Evolutionary conservation across 805 yeast species (phyloP).

Genomic region (Saccharomycopsis malanga): DNA sequence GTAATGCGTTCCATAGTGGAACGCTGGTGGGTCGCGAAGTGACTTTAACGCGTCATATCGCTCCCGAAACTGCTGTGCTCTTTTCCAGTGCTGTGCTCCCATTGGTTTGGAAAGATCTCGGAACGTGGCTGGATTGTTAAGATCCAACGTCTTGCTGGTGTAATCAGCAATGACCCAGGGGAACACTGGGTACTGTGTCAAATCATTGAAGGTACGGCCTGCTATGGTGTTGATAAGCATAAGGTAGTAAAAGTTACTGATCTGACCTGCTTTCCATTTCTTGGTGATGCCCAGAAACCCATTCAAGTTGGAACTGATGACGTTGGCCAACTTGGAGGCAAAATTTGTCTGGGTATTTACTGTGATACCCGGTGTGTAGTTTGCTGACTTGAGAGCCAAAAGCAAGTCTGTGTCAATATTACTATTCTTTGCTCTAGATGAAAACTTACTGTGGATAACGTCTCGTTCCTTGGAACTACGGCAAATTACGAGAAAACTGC

Average conservation of each 20-base stretch:
- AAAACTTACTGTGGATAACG: constrained; percentile 42
- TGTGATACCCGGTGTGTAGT: constrained; percentile 16
- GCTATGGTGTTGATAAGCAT: constrained; percentile 78
- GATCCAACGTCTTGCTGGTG: constrained; percentile 60
- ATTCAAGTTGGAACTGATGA: constrained; percentile 34
- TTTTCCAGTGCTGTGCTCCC: constrained; percentile 71
- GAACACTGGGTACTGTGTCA: constrained; percentile 86
- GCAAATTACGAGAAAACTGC: constrained; percentile 63
- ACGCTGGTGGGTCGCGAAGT: constrained; percentile 62
- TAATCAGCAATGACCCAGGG: constrained; percentile 91
- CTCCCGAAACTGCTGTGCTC: constrained; percentile 61
- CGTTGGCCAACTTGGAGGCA: constrained; percentile 39
- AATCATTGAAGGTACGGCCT: constrained; percentile 81
- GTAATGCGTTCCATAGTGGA: constrained; percentile 90
- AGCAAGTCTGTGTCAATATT: constrained; percentile 49
- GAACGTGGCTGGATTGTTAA: constrained; percentile 51
- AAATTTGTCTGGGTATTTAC: constrained; percentile 30
- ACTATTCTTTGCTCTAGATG: constrained; percentile 41
- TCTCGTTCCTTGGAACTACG: constrained; percentile 49
- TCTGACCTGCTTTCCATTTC: constrained; percentile 69
- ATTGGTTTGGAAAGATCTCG: constrained; percentile 81
- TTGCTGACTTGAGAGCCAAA: constrained; percentile 42
- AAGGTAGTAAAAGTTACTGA: constrained; percentile 77
- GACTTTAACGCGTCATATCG: constrained; percentile 65
- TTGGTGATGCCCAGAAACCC: constrained; percentile 45